Evolutionary conservation across 106 monocot genomes (phyloP), one percentile per base, ranked within the genome.

Genomic region (Platanthera zijinensis): DNA sequence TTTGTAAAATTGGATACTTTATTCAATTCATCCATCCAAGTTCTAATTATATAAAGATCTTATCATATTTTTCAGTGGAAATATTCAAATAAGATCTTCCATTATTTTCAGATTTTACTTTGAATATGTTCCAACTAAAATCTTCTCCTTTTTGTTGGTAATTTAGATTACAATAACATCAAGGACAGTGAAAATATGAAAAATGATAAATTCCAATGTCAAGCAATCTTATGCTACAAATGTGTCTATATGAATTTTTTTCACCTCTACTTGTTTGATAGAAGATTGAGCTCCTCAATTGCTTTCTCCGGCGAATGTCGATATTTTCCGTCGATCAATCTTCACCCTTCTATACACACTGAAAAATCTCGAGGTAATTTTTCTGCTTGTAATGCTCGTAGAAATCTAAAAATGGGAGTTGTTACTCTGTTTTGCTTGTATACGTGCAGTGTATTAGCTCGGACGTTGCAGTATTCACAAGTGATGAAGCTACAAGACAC

Each of bases 391-490:
- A 10, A 72, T 49, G 32, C 18, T 50, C 21, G 19, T 69, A 45
- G 28, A 54, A 32, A 54, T 12, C 22, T 14, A 74, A 54, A 56
- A 57, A 32, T 30, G 17, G 19, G 32, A 25, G 52, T 47, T 39
- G 14, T 39, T 74, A 49, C 25, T 74, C 54, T 2, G 64, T 76
- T 30, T 51, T 50, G 3, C 51, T 28, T 51, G 19, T 80, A 28
- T 10, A 10, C 74, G 75, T 78, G 7, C 86, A 99, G 97, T 87
- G 86, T 74, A 94, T 99, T 68, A 99, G 89, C 74, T 92, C 94
- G 0, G 92, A 99, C 69, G 79, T 99, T 50, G 94, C 94, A 67
- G 87, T 81, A 28, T 94, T 99, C 84, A 99, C 92, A 1, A 85
- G 92, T 57, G 94, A 99, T 79, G 94, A 94, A 73, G 80, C 79